Evolutionary conservation across 1,284 basidiomycete genomes (phyloP).

Genomic region (Cystobasidium sp.): DNA sequence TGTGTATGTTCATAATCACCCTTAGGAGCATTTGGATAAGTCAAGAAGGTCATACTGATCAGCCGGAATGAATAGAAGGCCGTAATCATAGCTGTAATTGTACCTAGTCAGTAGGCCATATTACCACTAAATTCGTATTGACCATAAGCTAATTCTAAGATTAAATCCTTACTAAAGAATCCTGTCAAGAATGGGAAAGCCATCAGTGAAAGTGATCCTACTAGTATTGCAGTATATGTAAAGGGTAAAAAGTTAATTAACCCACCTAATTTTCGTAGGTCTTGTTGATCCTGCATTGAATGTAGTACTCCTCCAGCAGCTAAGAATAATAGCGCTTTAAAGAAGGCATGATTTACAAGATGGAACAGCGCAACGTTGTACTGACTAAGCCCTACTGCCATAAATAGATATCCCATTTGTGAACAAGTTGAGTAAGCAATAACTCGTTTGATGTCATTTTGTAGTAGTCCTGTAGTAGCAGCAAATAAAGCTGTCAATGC

Average conservation of each 20-base stretch:
- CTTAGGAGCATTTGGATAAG: constrained; percentile 56
- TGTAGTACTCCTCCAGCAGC: constrained; percentile 57
- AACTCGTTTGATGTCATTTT: constrained; percentile 57
- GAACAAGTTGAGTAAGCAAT: constrained; percentile 56
- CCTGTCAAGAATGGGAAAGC: too few species aligned
- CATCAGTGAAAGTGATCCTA: too few species aligned
- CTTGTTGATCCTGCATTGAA: constrained; percentile 53
- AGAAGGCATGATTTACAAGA: constrained; percentile 55
- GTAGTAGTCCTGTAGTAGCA: constrained; percentile 56
- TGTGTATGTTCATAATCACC: constrained; percentile 55
- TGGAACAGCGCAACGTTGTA: constrained; percentile 56
- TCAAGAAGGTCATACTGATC: constrained; percentile 57
- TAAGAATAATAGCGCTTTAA: constrained; percentile 55
- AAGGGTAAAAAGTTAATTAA: too few species aligned
- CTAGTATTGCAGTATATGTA: too few species aligned
- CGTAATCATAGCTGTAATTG: constrained; percentile 56
- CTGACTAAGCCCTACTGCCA: constrained; percentile 55
- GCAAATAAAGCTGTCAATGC: constrained; percentile 56
- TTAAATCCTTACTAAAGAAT: too few species aligned
- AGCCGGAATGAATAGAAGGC: constrained; percentile 58
- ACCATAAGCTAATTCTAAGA: too few species aligned
- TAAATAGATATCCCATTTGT: constrained; percentile 56
- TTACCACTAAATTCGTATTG: too few species aligned
- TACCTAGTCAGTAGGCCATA: constrained; percentile 46
- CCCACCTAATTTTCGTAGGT: neutral